phyloP scores from a whole-genome alignment of 2,329 filamentous ascomycete genomes.

The Cercospora zeina region DNA sequence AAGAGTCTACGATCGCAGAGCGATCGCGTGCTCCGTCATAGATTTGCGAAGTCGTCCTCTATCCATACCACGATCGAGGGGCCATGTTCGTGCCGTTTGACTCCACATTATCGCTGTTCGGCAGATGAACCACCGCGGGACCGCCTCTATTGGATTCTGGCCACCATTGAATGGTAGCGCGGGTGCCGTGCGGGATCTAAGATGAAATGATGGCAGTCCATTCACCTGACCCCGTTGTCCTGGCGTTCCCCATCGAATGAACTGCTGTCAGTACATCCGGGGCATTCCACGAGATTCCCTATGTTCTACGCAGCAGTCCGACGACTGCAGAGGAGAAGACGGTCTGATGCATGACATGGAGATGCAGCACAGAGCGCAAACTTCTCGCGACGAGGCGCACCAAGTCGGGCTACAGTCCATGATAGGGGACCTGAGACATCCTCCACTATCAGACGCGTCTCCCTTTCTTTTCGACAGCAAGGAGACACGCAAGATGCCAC shows the following conservation, averaged over 20 bases:
- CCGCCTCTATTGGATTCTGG: not conserved
- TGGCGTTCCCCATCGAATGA: no score
- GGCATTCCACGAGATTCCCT: no score
- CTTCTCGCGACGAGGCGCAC: not conserved
- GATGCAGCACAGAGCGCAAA: no score
- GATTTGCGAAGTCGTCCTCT: not conserved
- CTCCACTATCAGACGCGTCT: not conserved
- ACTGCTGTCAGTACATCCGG: no score
- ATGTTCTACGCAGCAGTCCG: no score
- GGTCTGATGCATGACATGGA: no score
- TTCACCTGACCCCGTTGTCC: no score
- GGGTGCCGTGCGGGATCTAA: no score
- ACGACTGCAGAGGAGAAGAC: no score
- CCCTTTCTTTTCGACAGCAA: not conserved
- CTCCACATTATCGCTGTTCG: not conserved
- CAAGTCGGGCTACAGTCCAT: not conserved
- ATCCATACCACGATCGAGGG: not conserved
- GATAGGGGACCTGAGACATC: not conserved
- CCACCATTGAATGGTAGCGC: no score
- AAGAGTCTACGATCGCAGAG: not conserved
- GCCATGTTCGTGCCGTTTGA: not conserved
- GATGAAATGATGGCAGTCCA: no score
- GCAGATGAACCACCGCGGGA: no score
- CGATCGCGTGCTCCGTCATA: not conserved
- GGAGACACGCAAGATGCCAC: not conserved